A percentile compares a stretch with the other conserved stretches of the same genome.
Evolutionary conservation across 768 basidiomycete species (phyloP).

Genomic region (Panellus pusillus): DNA sequence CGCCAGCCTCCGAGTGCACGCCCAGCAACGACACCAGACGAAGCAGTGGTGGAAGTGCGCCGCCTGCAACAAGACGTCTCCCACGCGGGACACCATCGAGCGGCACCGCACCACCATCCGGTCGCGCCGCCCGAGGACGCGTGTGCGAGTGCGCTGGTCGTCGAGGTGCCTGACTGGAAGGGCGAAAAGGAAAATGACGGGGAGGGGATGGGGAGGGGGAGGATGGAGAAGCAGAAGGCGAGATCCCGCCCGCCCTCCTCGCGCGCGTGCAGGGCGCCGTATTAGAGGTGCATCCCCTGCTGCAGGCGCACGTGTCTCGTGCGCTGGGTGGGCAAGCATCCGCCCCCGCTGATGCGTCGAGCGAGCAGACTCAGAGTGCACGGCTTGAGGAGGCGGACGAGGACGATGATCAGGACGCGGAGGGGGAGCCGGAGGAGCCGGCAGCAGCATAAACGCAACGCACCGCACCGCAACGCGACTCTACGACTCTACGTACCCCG

Average conservation of each 20-base stretch:
- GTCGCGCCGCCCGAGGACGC: constrained; percentile 51
- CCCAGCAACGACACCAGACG: constrained; percentile 76
- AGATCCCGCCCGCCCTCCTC: constrained; percentile 51
- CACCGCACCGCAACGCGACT: no score
- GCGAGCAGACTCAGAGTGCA: no score
- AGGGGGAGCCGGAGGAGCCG: constrained; percentile 47
- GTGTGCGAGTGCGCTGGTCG: constrained; percentile 59
- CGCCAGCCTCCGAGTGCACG: constrained; percentile 70
- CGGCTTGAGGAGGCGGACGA: constrained; percentile 66
- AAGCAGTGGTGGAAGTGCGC: constrained; percentile 75
- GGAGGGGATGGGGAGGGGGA: constrained; percentile 53
- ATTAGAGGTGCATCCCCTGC: constrained; percentile 51
- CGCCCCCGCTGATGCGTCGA: no score
- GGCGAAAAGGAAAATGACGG: no score
- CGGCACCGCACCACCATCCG: constrained; percentile 68
- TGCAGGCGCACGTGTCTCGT: constrained; percentile 58
- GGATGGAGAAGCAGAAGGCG: constrained; percentile 54
- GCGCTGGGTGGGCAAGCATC: constrained; percentile 67
- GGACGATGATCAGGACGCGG: constrained; percentile 42
- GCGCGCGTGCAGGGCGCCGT: constrained; percentile 51
- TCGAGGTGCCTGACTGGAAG: no score
- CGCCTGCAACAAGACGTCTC: constrained; percentile 75
- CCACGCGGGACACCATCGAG: constrained; percentile 76
- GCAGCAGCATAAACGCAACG: no score
- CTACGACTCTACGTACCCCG: no score